Base-by-base conservation (phyloP, 176 grass and related monocot genomes). In the Tillandsia fasciculata region DNA sequence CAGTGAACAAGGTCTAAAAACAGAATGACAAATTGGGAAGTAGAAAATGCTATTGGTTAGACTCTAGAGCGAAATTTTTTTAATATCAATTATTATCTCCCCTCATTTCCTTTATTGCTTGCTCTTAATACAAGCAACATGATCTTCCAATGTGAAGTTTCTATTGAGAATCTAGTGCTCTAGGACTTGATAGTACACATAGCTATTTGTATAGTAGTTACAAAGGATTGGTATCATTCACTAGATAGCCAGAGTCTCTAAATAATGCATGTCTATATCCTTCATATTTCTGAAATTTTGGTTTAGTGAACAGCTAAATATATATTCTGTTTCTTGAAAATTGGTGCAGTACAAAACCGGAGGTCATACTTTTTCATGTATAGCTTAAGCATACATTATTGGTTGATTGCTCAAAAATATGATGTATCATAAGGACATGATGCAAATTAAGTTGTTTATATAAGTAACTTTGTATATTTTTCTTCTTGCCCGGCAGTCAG, bases 1-100 rank as follows among this genome's bases (percentile, higher is more conserved):
- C 69, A 64, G 24, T 48, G 15, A 26, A 61, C 10, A 14, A 67
- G 71, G 42, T 24, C 65, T 85, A 23, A 77, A 70, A 70, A 42
- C 83, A 92, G 88, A 81, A 78, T 83, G 48, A 79, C 84, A 71
- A 81, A 75, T 65, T 89, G 88, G 83, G 88, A 91, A 14, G 77
- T 89, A 70, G 88, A 92, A 67, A 87, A 88, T 51, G 75, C 81
- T 51, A 87, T 90, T 14, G 86, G 88, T 66, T 92, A 71, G 26
- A 68, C 49, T 49, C 88, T 64, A 71, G 57, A 26, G 11, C 49
- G 20, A 49, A 2, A 73, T 58, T 59, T 68, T 66, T 69, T 59
- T 11, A 75, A 73, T 85, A 73, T 81, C 79, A 80, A 87, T 82
- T 84, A 71, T 20, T 20, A 20, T 58, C 57, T 63, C 52, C 65